Base-by-base conservation (phyloP, 352 stramenopile species). In the Achlya hypogyna region DNA sequence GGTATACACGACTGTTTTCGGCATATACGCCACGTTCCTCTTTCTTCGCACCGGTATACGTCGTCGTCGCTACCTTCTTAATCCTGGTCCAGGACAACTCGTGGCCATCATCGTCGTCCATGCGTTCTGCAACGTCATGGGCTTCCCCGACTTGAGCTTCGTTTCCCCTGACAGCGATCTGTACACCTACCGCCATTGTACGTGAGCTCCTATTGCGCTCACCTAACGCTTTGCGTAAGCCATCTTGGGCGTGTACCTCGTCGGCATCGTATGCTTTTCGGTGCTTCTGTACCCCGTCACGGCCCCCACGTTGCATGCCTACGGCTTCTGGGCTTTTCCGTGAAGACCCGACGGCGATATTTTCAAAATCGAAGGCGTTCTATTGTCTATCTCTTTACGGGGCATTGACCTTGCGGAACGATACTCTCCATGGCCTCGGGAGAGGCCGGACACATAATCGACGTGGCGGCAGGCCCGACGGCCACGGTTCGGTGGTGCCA, bases 101-200 rank as follows among this genome's bases (percentile, higher is more conserved):
- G 69, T 80, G 10, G 89, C 87, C 23, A 93, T 97, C 53, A 89
- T 95, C 54, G 62, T 95, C 6, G 83, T 91, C 42, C 95, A 98
- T 74, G 76, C 94, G 20, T 97, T 97, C 68, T 98, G 95, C 84
- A 98, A 98, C 71, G 77, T 93, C 63, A 96, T 98, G 91, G 95
- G 95, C 51, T 90, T 98, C 38, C 95, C 95, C 14, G 86, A 94
- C 53, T 63, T 96, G 42, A 81, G 78, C 16, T 95, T 95, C 67
- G 89, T 93, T 65, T 86, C 79, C 32, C 79, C 79, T 0, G 82
- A 91, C 8, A 91, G 76, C 62, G 78, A 76, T n/a, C 70, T 93
- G 65, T 82, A 91, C 38, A 67, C 73, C 62, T 92, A 82, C 71
- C 83, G 83, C 81, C 82, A 81, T 81, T 74, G 84, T 92, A 66